Conservation (phyloP, 306 rosid genomes). For the Cyclanthera cordifolia region DNA sequence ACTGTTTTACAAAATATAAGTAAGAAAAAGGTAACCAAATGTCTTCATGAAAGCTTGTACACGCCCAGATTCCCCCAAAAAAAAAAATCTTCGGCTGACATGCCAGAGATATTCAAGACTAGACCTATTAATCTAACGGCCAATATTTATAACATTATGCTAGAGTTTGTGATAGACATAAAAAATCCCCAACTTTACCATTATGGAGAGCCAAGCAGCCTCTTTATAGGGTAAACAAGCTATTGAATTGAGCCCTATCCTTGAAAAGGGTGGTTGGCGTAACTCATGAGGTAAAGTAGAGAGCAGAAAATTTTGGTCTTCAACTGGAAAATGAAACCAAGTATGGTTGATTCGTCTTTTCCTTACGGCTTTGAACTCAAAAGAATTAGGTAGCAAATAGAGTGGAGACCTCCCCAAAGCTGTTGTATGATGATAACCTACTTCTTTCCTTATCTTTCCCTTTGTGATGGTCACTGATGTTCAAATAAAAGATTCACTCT, state of each 20-base stretch:
- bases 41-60: background rate
- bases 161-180: background rate
- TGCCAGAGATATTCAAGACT: background rate
- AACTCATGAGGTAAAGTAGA: background rate
- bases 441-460: too few species aligned
- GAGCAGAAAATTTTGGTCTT: background rate
- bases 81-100: background rate
- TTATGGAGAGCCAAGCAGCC: background rate
- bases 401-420: too few species aligned
- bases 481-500: background rate
- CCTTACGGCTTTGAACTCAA: background rate
- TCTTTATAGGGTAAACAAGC: background rate
- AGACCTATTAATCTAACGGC: background rate
- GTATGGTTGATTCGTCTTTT: background rate
- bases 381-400: background rate
- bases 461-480: too few species aligned
- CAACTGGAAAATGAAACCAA: background rate
- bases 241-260: background rate
- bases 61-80: background rate
- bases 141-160: background rate
- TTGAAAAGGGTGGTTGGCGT: background rate
- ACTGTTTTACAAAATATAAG: too few species aligned
- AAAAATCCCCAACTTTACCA: background rate
- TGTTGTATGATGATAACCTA: background rate
- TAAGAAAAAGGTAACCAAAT: background rate